Conservation (phyloP, 352 stramenopile species). For the Phytophthora foliorum region DNA sequence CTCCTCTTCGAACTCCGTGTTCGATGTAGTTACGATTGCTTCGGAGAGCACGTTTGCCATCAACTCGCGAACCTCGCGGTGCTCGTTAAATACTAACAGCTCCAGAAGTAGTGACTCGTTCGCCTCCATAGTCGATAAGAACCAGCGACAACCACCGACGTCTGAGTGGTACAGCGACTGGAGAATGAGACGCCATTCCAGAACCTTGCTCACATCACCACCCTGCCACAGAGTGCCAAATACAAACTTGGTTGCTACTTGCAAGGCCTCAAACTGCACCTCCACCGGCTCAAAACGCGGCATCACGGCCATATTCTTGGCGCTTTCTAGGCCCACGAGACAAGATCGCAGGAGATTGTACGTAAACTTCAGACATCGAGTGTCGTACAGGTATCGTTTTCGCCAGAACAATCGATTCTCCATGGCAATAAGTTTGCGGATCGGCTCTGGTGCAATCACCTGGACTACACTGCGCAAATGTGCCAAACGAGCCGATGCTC, state of each 20-base stretch:
- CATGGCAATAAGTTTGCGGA: conserved; percentile 79
- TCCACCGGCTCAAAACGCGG: conserved; percentile 72
- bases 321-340: conserved; percentile 51
- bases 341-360: conserved; percentile 78
- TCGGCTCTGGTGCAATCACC: conserved; percentile 76
- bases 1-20: conserved; percentile 58
- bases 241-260: conserved; percentile 87
- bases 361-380: conserved; percentile 81
- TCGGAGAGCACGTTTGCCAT: conserved; percentile 75
- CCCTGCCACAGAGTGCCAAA: conserved; percentile 90
- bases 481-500: conserved; percentile 42
- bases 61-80: conserved; percentile 75
- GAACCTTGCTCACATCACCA: conserved; percentile 73
- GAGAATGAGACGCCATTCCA: conserved; percentile 80
- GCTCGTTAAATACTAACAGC: conserved; percentile 75
- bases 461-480: conserved; percentile 56
- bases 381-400: conserved; percentile 88
- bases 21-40: conserved; percentile 72
- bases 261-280: conserved; percentile 74
- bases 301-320: conserved; percentile 52
- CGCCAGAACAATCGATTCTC: conserved; percentile 90
- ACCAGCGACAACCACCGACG: conserved; percentile 74
- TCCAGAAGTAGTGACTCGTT: conserved; percentile 81
- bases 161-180: conserved; percentile 81
- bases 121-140: conserved; percentile 64